Evolutionary conservation across 1,284 basidiomycete genomes (phyloP).

Genomic region (Agaricales sp.): DNA sequence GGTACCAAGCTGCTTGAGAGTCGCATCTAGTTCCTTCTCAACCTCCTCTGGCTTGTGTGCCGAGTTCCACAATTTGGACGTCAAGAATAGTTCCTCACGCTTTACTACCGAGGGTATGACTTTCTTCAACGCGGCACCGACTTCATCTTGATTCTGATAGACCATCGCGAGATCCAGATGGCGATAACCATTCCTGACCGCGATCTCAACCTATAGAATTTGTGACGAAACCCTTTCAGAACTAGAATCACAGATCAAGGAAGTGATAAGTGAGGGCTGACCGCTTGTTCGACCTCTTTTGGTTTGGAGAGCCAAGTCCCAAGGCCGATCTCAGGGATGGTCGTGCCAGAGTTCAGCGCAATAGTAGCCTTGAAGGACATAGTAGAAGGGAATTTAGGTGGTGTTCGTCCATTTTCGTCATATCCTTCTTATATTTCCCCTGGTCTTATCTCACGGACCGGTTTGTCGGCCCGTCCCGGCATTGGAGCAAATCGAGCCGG

Average conservation of each 20-base stretch:
- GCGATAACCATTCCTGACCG: conserved; percentile 65
- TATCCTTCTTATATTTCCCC: neutral
- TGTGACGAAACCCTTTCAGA: conserved; percentile 5
- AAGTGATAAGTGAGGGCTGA: conserved; percentile 21
- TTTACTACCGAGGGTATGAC: conserved; percentile 71
- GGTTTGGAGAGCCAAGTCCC: conserved; percentile 78
- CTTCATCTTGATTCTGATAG: conserved; percentile 69
- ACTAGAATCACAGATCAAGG: conserved; percentile 4
- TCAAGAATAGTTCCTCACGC: conserved; percentile 78
- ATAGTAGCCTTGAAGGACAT: conserved; percentile 57
- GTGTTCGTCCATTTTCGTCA: conserved; percentile 1
- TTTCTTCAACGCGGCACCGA: conserved; percentile 64
- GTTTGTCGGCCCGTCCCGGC: neutral
- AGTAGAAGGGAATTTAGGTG: conserved; percentile 6
- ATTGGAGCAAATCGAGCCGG: too few species aligned
- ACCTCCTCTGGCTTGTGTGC: conserved; percentile 52
- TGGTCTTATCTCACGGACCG: neutral
- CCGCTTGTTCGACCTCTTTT: conserved; percentile 68
- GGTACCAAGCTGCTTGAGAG: conserved; percentile 59
- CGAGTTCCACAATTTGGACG: conserved; percentile 75
- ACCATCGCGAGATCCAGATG: conserved; percentile 75
- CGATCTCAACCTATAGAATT: conserved; percentile 52
- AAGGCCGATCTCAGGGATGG: conserved; percentile 66
- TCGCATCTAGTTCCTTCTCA: conserved; percentile 66
- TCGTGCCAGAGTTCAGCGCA: conserved; percentile 37